Base-by-base conservation (phyloP, 345 rosid genomes). In the Linum tenue region DNA sequence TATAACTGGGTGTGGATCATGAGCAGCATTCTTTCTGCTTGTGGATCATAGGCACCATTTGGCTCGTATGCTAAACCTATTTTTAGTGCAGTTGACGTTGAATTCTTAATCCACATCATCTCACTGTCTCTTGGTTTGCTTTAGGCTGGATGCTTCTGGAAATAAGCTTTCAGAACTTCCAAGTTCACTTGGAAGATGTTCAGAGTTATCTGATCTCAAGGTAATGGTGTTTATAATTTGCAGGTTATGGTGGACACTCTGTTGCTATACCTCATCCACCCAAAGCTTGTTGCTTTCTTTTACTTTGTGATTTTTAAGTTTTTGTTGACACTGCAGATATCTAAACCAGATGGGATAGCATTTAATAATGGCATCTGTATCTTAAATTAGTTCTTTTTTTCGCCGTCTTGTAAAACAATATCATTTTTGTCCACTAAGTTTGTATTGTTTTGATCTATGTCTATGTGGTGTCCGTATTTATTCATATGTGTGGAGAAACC, bases 121-220 rank as follows among this genome's bases (percentile, higher is more conserved):
- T 64, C 48, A 72, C 70, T 74, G 55, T 1, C 65, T 63, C 56
- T 10, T 69, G 67, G 53, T 61, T 67, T 7, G 3, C 74, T 81
- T 60, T 70, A 92, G 98, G 86, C 71, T 92, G 64, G 96, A 90
- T 79, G 90, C 96, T 81, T 92, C 94, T 43, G 76, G 73, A 67
- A 92, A 92, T 81, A 84, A 69, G 66, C 86, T 92, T 17, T 80
- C 77, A 76, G 90, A 86, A 69, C 81, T 92, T 48, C 97, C 98
- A 56, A 72, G 77, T 72, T 81, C 90, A 62, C 85, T 92, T 68
- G 86, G 92, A 72, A 82, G 76, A 69, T 92, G 98, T 74, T 67
- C 76, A 66, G 80, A 85, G 68, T 80, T 92, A 77, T 86, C 86
- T 15, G 97, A 88, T 48, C 70, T 90, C 63, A 92, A 92, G 98